Evolutionary conservation across 1,284 basidiomycete species (phyloP).

Genomic region (Retiboletus fuscus): DNA sequence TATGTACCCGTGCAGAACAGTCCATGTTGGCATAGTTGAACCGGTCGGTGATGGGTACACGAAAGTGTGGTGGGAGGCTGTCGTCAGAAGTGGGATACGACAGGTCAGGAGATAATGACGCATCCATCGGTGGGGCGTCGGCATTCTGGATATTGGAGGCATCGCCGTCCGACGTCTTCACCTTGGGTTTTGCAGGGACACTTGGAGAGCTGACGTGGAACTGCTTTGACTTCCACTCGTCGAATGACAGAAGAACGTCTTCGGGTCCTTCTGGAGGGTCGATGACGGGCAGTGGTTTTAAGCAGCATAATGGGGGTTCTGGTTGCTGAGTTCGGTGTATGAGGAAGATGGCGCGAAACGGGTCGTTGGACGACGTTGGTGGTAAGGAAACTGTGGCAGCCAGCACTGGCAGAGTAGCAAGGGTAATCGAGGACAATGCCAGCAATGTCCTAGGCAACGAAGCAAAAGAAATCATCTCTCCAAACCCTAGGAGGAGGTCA

Average conservation of each 20-base stretch:
- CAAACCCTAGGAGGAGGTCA: constrained; percentile 18
- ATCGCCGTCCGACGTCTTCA: constrained; percentile 48
- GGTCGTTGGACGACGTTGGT: constrained; percentile 66
- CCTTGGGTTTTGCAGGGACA: constrained; percentile 45
- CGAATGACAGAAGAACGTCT: constrained; percentile 82
- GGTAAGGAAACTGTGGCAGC: constrained; percentile 48
- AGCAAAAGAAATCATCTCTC: constrained; percentile 33
- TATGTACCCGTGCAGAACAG: constrained; percentile 93
- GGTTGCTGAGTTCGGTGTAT: constrained; percentile 56
- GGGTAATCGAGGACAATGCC: constrained; percentile 52
- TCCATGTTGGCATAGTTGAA: constrained; percentile 96
- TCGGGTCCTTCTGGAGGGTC: constrained; percentile 65
- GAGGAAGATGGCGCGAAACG: constrained; percentile 66
- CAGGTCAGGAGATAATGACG: constrained; percentile 17
- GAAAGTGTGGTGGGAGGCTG: constrained; percentile 67
- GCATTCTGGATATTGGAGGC: constrained; percentile 18
- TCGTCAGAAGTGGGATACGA: constrained; percentile 31
- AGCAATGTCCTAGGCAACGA: constrained; percentile 38
- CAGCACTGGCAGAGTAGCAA: constrained; percentile 48
- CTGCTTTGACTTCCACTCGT: constrained; percentile 89
- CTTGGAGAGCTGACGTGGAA: constrained; percentile 36
- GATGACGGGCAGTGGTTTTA: constrained; percentile 64
- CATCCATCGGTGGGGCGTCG: constrained; percentile 24
- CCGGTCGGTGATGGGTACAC: constrained; percentile 76
- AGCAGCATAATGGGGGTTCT: constrained; percentile 73